phyloP scores from a whole-genome alignment of 768 basidiomycete genomes.

The Rubroboletus pulcherrimus region DNA sequence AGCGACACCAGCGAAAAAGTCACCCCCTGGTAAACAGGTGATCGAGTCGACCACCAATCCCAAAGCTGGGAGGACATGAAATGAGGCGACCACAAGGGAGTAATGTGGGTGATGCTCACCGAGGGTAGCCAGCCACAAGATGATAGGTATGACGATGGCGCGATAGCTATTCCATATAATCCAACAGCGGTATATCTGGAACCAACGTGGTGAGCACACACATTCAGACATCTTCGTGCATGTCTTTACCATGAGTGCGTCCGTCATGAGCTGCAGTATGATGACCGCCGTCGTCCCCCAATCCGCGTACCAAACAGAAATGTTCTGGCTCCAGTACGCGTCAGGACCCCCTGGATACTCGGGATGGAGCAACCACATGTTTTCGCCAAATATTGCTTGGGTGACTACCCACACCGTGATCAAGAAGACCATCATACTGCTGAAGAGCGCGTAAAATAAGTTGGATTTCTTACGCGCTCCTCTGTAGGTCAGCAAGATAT shows the following conservation, averaged over 20 bases:
- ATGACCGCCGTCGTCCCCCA: slow-evolving; percentile 26
- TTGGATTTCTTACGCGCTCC: slow-evolving; percentile 8
- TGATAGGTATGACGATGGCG: slow-evolving; percentile 10
- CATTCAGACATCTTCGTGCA: neutral
- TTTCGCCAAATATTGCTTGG: slow-evolving; percentile 22
- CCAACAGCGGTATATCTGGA: slow-evolving; percentile 40
- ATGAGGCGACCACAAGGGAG: neutral
- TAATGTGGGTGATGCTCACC: slow-evolving; percentile 6
- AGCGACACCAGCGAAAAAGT: slow-evolving; percentile 16
- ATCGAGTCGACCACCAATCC: slow-evolving; percentile 13
- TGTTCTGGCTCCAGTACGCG: slow-evolving; percentile 12
- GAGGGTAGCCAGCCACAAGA: slow-evolving; percentile 24
- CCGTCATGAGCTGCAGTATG: slow-evolving; percentile 34
- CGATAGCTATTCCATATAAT: slow-evolving; percentile 30
- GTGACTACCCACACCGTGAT: slow-evolving; percentile 30
- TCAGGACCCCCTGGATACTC: slow-evolving; percentile 35
- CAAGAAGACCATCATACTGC: slow-evolving; percentile 24
- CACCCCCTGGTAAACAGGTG: slow-evolving; percentile 12
- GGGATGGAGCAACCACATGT: slow-evolving; percentile 35
- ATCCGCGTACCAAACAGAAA: slow-evolving; percentile 26
- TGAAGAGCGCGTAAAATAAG: slow-evolving; percentile 23
- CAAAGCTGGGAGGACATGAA: slow-evolving; percentile 7
- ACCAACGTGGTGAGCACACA: slow-evolving; percentile 2
- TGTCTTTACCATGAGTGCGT: slow-evolving; percentile 26
- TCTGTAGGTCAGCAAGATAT: slow-evolving; percentile 1